These are phyloP conservation scores for Colletotrichum sp. DNA, from an alignment of 2,329 filamentous ascomycete genomes.

Conservation along the genomic window DNA sequence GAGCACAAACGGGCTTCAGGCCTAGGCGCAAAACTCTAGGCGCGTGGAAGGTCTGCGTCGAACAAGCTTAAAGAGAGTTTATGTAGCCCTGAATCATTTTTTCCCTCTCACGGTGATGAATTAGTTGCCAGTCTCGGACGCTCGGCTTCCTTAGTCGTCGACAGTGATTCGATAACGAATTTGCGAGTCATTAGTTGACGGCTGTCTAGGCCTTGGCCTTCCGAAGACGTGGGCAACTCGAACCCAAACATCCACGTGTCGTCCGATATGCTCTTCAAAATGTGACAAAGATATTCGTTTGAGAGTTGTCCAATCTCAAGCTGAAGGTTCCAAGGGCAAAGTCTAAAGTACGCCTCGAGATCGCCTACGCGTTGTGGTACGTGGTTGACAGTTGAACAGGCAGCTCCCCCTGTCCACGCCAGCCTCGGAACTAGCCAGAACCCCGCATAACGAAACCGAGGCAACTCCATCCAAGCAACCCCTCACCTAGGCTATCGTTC, in stretches of 20 bases:
- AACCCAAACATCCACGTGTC: background rate
- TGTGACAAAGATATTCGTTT: background rate
- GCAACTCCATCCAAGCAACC: background rate
- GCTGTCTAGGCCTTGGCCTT: background rate
- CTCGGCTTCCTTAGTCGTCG: background rate
- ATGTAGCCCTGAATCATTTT: background rate
- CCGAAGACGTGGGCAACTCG: background rate
- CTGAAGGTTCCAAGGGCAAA: background rate
- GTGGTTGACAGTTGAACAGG: background rate
- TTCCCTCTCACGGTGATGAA: background rate
- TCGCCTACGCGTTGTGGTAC: background rate
- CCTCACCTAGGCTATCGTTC: background rate
- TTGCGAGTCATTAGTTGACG: background rate
- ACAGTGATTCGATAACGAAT: background rate
- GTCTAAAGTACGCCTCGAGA: background rate
- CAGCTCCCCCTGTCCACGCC: background rate
- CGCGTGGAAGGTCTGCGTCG: background rate
- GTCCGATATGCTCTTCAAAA: background rate
- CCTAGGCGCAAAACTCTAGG: slow-evolving; percentile 4
- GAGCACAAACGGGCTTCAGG: slow-evolving; percentile 31
- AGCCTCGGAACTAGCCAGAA: background rate
- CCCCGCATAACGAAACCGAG: background rate
- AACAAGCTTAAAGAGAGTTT: background rate
- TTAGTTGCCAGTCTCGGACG: background rate
- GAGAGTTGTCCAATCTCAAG: background rate